A percentile compares a stretch with the other conserved stretches of the same genome.
Conservation (phyloP, 2,329 filamentous ascomycete genomes). For the Ophiostoma sp. region DNA sequence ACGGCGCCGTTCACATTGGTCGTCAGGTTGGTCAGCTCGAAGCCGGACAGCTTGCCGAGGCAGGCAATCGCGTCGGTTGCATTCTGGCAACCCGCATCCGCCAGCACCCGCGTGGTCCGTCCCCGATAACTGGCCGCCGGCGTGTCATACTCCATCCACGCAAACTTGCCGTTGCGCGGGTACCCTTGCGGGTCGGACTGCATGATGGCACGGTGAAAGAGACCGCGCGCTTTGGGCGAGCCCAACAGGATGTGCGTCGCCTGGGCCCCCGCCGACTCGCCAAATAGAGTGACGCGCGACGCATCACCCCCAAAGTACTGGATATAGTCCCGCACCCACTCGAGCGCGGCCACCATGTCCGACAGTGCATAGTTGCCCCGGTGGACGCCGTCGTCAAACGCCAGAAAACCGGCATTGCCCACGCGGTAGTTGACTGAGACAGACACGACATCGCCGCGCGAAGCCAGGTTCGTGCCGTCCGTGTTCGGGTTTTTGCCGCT, state of each 20-base stretch:
- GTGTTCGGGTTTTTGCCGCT: slow-evolving; percentile 46
- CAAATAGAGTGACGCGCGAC: slow-evolving; percentile 42
- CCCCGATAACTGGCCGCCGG: slow-evolving; percentile 31
- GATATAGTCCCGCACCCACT: slow-evolving; percentile 45
- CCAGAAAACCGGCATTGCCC: slow-evolving; percentile 35
- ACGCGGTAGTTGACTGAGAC: slow-evolving; percentile 46
- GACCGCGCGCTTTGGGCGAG: slow-evolving; percentile 34
- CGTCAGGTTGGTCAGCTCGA: slow-evolving; percentile 36
- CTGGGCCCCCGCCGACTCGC: slow-evolving; percentile 38
- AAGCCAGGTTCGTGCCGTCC: slow-evolving; percentile 48
- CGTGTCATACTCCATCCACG: slow-evolving; percentile 31
- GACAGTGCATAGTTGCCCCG: slow-evolving; percentile 46
- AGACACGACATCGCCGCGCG: slow-evolving; percentile 47
- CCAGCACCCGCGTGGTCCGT: slow-evolving; percentile 32
- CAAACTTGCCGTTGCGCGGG: slow-evolving; percentile 28
- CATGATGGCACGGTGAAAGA: slow-evolving; percentile 37
- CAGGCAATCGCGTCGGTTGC: slow-evolving; percentile 33
- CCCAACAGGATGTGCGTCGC: slow-evolving; percentile 34
- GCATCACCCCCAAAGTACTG: slow-evolving; percentile 38
- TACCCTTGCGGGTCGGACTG: slow-evolving; percentile 36
- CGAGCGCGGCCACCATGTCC: slow-evolving; percentile 43
- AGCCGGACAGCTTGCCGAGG: slow-evolving; percentile 34
- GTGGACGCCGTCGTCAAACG: slow-evolving; percentile 38
- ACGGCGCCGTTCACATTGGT: slow-evolving; percentile 35
- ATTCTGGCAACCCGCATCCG: slow-evolving; percentile 33